These are phyloP conservation scores for Stagonosporopsis rhizophila DNA, from an alignment of 2,329 filamentous ascomycete genomes.

Conservation along the genomic window DNA sequence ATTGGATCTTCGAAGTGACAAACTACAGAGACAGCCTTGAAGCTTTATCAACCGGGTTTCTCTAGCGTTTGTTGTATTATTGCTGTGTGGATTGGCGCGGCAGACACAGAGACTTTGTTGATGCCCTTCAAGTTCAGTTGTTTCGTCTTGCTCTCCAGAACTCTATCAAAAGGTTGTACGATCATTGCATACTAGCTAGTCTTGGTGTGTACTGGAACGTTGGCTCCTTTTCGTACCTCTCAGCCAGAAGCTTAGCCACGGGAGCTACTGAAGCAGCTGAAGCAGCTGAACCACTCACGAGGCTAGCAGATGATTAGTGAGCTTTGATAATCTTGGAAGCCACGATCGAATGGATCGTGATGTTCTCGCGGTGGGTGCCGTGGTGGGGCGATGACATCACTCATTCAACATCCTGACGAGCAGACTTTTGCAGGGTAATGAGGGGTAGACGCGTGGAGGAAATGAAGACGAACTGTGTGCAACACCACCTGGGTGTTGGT, in stretches of 20 bases:
- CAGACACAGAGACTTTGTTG: too few species aligned
- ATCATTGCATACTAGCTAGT: neutral
- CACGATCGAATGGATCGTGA: slow-evolving; percentile 8
- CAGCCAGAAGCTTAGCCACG: slow-evolving; percentile 7
- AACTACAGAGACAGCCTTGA: too few species aligned
- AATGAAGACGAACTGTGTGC: neutral
- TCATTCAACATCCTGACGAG: slow-evolving; percentile 2
- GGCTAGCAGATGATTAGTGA: slow-evolving; percentile 12
- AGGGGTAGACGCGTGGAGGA: slow-evolving; percentile 5
- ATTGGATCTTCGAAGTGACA: too few species aligned
- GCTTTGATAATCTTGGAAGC: slow-evolving; percentile 11
- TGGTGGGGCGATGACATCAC: slow-evolving; percentile 16
- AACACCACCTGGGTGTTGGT: slow-evolving; percentile 12
- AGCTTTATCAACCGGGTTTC: too few species aligned
- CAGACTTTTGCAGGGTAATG: slow-evolving; percentile 6
- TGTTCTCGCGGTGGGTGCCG: neutral
- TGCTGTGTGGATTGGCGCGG: too few species aligned
- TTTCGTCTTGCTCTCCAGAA: too few species aligned
- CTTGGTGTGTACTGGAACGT: neutral
- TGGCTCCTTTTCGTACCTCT: neutral
- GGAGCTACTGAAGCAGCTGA: slow-evolving; percentile 1
- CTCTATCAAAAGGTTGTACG: too few species aligned
- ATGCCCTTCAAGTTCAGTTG: too few species aligned
- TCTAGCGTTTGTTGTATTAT: too few species aligned
- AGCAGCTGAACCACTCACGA: neutral